These are phyloP conservation scores for Curvularia lunata DNA, from an alignment of 2,329 filamentous ascomycete genomes.

Conservation along the genomic window DNA sequence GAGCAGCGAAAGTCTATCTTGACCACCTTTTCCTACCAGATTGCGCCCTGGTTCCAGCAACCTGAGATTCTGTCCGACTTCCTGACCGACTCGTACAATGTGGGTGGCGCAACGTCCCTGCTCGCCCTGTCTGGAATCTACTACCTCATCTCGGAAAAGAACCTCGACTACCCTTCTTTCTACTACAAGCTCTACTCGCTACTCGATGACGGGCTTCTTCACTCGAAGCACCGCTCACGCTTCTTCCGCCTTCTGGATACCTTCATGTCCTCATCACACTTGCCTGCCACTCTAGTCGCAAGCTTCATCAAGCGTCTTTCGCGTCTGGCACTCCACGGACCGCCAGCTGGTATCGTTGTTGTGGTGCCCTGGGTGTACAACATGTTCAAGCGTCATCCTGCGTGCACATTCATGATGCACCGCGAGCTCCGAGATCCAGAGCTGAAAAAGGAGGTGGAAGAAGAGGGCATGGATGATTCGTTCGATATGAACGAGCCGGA, in stretches of 20 bases:
- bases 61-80: constrained; percentile 95
- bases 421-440: constrained; percentile 68
- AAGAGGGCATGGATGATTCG: constrained; percentile 71
- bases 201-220: constrained; percentile 81
- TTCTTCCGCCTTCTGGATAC: constrained; percentile 93
- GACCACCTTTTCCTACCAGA: constrained; percentile 73
- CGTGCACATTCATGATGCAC: constrained; percentile 96
- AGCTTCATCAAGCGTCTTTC: constrained; percentile 96
- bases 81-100: constrained; percentile 89
- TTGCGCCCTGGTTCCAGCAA: constrained; percentile 87
- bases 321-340: constrained; percentile 82
- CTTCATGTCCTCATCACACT: constrained; percentile 88
- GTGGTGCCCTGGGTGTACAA: constrained; percentile 96
- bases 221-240: constrained; percentile 90
- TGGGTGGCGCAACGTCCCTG: constrained; percentile 84
- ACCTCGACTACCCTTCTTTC: constrained; percentile 94
- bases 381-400: constrained; percentile 84
- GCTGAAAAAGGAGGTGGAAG: constrained; percentile 65
- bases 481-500: constrained; percentile 79
- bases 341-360: constrained; percentile 85
- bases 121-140: constrained; percentile 92
- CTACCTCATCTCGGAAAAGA: constrained; percentile 90
- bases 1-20: constrained; percentile 82
- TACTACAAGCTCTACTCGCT: constrained; percentile 94
- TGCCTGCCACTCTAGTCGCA: constrained; percentile 87